A percentile compares a stretch with the other conserved stretches of the same genome.
Evolutionary conservation across 768 basidiomycete species (phyloP).

Genomic region (Tulasnella sp.): DNA sequence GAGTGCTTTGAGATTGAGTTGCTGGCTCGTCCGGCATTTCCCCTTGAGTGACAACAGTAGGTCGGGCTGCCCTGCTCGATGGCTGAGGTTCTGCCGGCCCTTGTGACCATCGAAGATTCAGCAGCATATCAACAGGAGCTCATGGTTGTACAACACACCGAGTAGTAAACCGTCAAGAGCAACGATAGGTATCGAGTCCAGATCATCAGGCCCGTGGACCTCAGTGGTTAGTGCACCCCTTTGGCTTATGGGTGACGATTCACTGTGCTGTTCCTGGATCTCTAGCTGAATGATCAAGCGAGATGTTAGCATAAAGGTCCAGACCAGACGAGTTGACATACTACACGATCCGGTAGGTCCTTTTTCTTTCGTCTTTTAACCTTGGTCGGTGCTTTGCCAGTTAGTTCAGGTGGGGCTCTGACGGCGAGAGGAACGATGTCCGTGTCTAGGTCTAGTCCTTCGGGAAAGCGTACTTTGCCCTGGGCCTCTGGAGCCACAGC

Average conservation of each 20-base stretch:
- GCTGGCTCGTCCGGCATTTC: conserved; percentile 76
- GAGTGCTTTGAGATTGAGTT: not conserved
- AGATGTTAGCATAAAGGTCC: not conserved
- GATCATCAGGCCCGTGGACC: conserved; percentile 55
- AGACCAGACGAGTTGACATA: not conserved
- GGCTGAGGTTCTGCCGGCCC: conserved; percentile 44
- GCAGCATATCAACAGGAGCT: not conserved
- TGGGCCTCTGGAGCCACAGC: conserved; percentile 83
- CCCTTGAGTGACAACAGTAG: conserved; percentile 73
- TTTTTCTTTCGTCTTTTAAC: conserved; percentile 9
- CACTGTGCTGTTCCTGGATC: not conserved
- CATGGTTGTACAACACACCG: conserved; percentile 20
- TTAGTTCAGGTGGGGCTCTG: not conserved
- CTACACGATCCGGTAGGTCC: not conserved
- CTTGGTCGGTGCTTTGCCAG: not conserved
- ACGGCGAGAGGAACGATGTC: conserved; percentile 68
- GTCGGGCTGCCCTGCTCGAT: conserved; percentile 45
- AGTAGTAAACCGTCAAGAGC: not conserved
- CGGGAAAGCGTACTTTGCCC: conserved; percentile 76
- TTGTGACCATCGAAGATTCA: not conserved
- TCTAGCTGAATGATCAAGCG: not conserved
- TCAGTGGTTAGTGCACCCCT: not conserved
- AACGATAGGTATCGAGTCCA: conserved; percentile 87
- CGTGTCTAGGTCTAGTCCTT: conserved; percentile 80
- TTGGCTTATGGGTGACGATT: not conserved